A percentile compares a stretch with the other conserved stretches of the same genome.
Conservation (phyloP, 2,329 filamentous ascomycete genomes). For the Fusarium brevicatenulatum region DNA sequence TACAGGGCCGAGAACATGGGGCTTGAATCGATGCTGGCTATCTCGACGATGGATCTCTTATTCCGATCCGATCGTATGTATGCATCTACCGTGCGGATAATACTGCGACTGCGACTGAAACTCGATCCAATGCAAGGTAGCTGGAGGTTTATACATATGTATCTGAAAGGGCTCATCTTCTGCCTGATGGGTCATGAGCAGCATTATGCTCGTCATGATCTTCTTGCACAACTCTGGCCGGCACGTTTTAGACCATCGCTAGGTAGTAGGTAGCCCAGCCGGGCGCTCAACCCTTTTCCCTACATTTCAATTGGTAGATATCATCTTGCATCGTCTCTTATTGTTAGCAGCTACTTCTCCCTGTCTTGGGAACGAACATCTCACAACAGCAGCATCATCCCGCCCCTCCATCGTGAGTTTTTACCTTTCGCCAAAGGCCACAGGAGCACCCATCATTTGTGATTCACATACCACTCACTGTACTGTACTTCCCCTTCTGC, state of each 20-base stretch:
- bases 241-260: conserved; percentile 12
- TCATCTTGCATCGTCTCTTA: not conserved
- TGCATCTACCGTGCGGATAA: not conserved
- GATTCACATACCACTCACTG: not conserved
- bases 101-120: not conserved
- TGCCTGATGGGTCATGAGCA: not conserved
- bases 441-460: not conserved
- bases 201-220: conserved; percentile 30
- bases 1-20: conserved; percentile 7
- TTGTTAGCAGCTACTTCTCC: not conserved
- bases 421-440: conserved; percentile 16
- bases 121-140: conserved; percentile 12
- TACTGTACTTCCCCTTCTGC: conserved; percentile 4
- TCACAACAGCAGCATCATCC: conserved; percentile 32
- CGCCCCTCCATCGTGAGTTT: conserved; percentile 20
- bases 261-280: not conserved
- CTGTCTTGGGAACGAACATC: conserved; percentile 3
- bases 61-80: conserved; percentile 27
- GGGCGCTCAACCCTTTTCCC: not conserved
- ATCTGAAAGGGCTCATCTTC: not conserved
- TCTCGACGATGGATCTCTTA: conserved; percentile 8
- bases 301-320: not conserved
- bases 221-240: conserved; percentile 7
- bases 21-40: conserved; percentile 6
- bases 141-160: not conserved